phyloP scores from a whole-genome alignment of 2,329 filamentous ascomycete species.

The Aspergillus quadrilineatus region DNA sequence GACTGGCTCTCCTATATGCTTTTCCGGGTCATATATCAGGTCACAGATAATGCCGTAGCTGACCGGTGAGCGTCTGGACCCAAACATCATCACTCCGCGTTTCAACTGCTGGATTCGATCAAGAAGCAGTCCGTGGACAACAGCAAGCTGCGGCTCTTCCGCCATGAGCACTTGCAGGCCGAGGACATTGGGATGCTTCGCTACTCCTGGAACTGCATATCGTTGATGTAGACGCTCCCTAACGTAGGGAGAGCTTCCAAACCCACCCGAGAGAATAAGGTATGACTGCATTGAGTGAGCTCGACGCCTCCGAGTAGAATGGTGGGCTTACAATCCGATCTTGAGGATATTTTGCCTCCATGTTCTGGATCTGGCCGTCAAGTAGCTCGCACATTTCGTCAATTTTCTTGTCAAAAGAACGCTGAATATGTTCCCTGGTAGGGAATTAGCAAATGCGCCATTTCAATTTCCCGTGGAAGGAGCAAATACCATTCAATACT shows the following conservation, averaged over 20 bases:
- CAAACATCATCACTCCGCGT: constrained; percentile 28
- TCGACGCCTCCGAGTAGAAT: too few relatives aligned
- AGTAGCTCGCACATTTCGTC: constrained; percentile 31
- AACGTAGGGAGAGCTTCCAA: constrained; percentile 36
- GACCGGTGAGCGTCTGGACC: constrained; percentile 32
- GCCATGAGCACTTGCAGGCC: constrained; percentile 31
- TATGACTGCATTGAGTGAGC: constrained; percentile 23
- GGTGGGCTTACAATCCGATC: constrained; percentile 28
- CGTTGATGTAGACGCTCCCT: constrained; percentile 24
- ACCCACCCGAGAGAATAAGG: constrained; percentile 34
- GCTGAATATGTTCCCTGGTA: constrained; percentile 21
- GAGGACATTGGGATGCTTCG: constrained; percentile 18
- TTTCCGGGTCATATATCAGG: constrained; percentile 29
- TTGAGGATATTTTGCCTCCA: constrained; percentile 24
- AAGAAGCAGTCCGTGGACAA: constrained; percentile 36
- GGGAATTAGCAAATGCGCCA: background rate
- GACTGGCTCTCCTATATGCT: constrained; percentile 29
- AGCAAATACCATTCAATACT: constrained; percentile 26
- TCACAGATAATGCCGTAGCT: constrained; percentile 40
- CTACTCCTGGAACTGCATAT: constrained; percentile 20
- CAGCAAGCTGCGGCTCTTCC: constrained; percentile 36
- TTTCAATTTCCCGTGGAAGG: background rate
- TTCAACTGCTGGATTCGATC: constrained; percentile 34
- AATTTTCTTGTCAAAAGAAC: constrained; percentile 25
- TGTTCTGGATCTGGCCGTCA: constrained; percentile 25